Base-by-base conservation (phyloP, 2,329 filamentous ascomycete genomes). In the Aspergillus ustus region DNA sequence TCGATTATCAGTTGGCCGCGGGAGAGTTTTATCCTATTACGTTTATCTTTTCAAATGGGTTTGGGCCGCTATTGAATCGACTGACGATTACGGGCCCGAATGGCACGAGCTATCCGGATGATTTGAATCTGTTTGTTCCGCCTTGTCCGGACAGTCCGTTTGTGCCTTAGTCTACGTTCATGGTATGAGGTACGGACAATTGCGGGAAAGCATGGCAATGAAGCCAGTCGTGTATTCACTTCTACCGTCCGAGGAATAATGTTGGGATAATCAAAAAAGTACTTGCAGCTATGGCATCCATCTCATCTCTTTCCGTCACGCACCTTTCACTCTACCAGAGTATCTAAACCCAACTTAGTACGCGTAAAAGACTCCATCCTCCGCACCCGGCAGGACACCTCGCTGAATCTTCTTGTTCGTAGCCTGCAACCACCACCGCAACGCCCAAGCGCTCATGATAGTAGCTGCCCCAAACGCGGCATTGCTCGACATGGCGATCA, bases 31-130 rank as follows among this genome's bases (percentile, higher is more conserved):
- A 29, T 25, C 48, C 48, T 7, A 17, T 51, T 17, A 51, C 25
- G 22, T 51, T 51, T 51, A 51, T 51, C n/a, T 51, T 17, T 51
- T 19, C 29, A 7, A 51, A 51, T 51, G 48, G 48, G 48, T 51
- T 29, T 51, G 48, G 48, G 48, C 48, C 48, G 48, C 22, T 29
- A 6, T n/a, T 25, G 48, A 51, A 29, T 29, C 48, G 48, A 8
- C 20, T 51, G 20, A 29, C 5, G 25, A 51, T 51, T 51, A 13
- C 48, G 22, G 22, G 25, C 3, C 48, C 48, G 48, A 28, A 50
- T 28, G 48, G 48, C 22, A 51, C 22, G 17, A 51, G 25, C 7
- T 51, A 29, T 31, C 49, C 28, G 9, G 25, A 29, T 15, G 25
- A n/a, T 51, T 28, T 40, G 3, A 15, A 13, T 13, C 34, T 17